Percentiles rank a stretch among this genome's conserved stretches.
phyloP scores from a whole-genome alignment of 2,329 filamentous ascomycete genomes.

The Fusarium secorum region DNA sequence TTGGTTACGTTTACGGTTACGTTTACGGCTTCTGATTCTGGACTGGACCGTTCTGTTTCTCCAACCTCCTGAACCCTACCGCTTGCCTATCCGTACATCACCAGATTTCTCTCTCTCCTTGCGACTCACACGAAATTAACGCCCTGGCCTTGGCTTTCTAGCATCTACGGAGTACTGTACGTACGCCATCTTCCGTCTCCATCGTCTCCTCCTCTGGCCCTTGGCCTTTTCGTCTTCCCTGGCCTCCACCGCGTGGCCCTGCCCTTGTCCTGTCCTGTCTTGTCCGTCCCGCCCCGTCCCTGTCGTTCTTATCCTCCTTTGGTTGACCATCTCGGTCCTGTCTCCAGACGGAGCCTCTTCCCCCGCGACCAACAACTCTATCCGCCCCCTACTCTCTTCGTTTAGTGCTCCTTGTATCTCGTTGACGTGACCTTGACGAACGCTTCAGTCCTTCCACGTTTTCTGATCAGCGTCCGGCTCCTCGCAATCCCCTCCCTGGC shows the following conservation, averaged over 20 bases:
- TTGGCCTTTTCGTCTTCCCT: constrained; percentile 11
- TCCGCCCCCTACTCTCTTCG: constrained; percentile 17
- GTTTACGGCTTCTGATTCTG: not conserved
- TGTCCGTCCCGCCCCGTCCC: constrained; percentile 33
- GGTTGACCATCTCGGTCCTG: constrained; percentile 39
- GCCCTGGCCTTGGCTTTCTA: not conserved
- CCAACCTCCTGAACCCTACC: constrained; percentile 1
- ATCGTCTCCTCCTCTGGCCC: not conserved
- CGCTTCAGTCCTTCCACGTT: constrained; percentile 22
- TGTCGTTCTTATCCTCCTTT: constrained; percentile 36
- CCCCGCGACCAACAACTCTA: constrained; percentile 36
- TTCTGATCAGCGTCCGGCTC: constrained; percentile 23
- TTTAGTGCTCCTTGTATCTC: constrained; percentile 2
- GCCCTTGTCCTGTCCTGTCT: constrained; percentile 15
- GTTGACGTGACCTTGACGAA: constrained; percentile 1
- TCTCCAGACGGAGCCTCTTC: constrained; percentile 43
- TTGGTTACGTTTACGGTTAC: not conserved
- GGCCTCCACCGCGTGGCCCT: constrained; percentile 30
- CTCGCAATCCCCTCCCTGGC: not conserved
- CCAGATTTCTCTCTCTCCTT: constrained; percentile 5
- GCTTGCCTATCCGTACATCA: not conserved
- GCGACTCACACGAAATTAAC: constrained; percentile 19
- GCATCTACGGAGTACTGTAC: constrained; percentile 7
- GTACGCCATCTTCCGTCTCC: constrained; percentile 17
- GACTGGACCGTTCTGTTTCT: not conserved